Percentiles rank a stretch among this genome's conserved stretches.
Conservation (phyloP, 345 rosid species). For the Microthlaspi erraticum region DNA sequence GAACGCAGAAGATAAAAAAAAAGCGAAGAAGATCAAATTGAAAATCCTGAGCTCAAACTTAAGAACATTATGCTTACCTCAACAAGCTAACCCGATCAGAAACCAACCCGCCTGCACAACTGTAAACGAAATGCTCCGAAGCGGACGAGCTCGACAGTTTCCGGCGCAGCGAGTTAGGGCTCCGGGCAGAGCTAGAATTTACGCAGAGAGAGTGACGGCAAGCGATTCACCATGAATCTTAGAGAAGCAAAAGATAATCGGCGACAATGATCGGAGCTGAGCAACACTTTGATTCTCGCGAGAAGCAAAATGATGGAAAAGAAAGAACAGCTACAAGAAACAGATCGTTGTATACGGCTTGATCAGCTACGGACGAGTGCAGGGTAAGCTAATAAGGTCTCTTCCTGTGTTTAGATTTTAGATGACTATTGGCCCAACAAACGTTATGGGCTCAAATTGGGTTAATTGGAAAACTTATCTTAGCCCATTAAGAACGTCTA, state of each 20-base stretch:
- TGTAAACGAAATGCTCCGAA: slow-evolving; percentile 33
- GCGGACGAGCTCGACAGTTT: slow-evolving; percentile 26
- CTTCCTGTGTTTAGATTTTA: not conserved
- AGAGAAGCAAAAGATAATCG: slow-evolving; percentile 7
- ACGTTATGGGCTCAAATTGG: slow-evolving; percentile 10
- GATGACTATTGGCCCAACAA: slow-evolving; percentile 21
- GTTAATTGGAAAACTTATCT: not conserved
- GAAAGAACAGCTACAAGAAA: slow-evolving; percentile 17
- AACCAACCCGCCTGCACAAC: slow-evolving; percentile 35
- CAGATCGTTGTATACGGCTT: slow-evolving; percentile 28
- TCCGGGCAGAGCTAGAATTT: slow-evolving; percentile 6
- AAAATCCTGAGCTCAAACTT: not conserved
- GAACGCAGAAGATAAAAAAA: slow-evolving; percentile 1
- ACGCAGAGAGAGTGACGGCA: slow-evolving; percentile 6
- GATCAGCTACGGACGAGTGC: slow-evolving; percentile 17
- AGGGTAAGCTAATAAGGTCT: slow-evolving; percentile 9
- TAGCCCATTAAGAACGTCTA: too few relatives aligned
- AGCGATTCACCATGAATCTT: slow-evolving; percentile 34
- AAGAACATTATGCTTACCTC: slow-evolving; percentile 32
- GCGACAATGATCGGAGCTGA: slow-evolving; percentile 39
- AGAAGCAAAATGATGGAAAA: slow-evolving; percentile 30
- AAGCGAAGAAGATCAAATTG: not conserved
- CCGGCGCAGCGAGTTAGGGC: slow-evolving; percentile 29
- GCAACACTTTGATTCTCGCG: slow-evolving; percentile 27
- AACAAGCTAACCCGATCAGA: slow-evolving; percentile 29